Conservation (phyloP, 1,139 yeast species). For the Pichia kudriavzevii region DNA sequence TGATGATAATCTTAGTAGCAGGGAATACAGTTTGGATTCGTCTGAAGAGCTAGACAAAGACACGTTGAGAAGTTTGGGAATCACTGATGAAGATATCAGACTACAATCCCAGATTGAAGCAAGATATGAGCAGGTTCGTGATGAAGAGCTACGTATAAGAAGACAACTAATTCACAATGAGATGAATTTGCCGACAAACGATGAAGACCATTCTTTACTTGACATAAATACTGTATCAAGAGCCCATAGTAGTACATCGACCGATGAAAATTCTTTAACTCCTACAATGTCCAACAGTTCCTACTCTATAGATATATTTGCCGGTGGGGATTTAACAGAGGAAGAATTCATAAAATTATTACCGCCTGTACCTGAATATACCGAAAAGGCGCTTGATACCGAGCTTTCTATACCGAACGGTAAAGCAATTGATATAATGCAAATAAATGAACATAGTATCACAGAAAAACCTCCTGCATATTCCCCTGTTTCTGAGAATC, state of each 20-base stretch:
- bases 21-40: too few species aligned
- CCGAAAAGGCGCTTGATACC: slow-evolving; percentile 18
- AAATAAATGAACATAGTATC: slow-evolving; percentile 19
- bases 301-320: slow-evolving; percentile 2
- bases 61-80: slow-evolving; percentile 7
- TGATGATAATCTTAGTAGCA: too few species aligned
- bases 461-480: slow-evolving; percentile 25
- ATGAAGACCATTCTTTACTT: too few species aligned
- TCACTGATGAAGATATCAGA: slow-evolving; percentile 11
- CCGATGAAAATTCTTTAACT: background rate
- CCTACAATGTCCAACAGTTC: too few species aligned
- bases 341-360: slow-evolving; percentile 18
- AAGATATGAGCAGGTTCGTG: too few species aligned
- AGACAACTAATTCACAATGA: background rate
- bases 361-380: slow-evolving; percentile 26
- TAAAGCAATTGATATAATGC: slow-evolving; percentile 21
- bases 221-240: too few species aligned
- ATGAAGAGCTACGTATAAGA: too few species aligned
- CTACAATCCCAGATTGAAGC: slow-evolving; percentile 11
- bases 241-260: background rate
- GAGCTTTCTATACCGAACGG: slow-evolving; percentile 24
- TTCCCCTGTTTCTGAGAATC: slow-evolving; percentile 19
- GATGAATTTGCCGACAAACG: too few species aligned
- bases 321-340: slow-evolving; percentile 12
- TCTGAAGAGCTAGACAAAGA: slow-evolving; percentile 6